phyloP scores from a whole-genome alignment of 768 basidiomycete species.

The Kwoniella sp. region DNA sequence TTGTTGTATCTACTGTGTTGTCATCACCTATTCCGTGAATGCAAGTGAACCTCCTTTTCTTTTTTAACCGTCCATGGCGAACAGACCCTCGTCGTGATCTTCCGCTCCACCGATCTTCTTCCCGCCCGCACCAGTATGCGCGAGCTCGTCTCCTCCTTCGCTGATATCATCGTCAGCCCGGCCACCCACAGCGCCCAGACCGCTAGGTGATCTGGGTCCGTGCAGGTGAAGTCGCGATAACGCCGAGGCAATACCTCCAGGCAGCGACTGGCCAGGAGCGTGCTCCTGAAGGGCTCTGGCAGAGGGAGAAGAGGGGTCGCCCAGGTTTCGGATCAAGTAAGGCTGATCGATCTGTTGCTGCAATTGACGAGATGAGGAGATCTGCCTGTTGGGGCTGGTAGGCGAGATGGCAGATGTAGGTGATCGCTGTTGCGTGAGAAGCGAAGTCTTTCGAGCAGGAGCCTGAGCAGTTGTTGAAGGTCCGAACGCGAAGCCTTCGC shows the following conservation, averaged over 20 bases:
- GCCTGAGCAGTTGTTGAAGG: conserved; percentile 27
- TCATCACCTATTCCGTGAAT: neutral
- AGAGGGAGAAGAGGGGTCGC: conserved; percentile 61
- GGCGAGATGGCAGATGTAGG: conserved; percentile 24
- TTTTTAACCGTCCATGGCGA: conserved; percentile 45
- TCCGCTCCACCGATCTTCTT: neutral
- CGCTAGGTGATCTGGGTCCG: conserved; percentile 20
- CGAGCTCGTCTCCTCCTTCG: conserved; percentile 4
- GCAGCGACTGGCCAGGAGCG: conserved; percentile 85
- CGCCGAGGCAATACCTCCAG: conserved; percentile 88
- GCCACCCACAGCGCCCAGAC: conserved; percentile 8
- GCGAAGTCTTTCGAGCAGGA: conserved; percentile 25
- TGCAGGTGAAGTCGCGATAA: conserved; percentile 84
- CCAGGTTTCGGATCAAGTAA: conserved; percentile 26
- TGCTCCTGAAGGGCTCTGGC: conserved; percentile 81
- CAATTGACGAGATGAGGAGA: conserved; percentile 16
- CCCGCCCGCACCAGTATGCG: conserved; percentile 1
- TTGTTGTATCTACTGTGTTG: neutral
- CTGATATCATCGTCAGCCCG: neutral
- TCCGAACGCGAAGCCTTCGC: conserved; percentile 31
- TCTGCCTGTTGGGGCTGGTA: conserved; percentile 20
- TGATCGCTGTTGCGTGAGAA: conserved; percentile 39
- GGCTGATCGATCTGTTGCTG: conserved; percentile 6
- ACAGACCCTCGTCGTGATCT: conserved; percentile 48
- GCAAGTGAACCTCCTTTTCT: neutral